Conservation (phyloP, 345 rosid genomes). For the Euphorbia peplus region DNA sequence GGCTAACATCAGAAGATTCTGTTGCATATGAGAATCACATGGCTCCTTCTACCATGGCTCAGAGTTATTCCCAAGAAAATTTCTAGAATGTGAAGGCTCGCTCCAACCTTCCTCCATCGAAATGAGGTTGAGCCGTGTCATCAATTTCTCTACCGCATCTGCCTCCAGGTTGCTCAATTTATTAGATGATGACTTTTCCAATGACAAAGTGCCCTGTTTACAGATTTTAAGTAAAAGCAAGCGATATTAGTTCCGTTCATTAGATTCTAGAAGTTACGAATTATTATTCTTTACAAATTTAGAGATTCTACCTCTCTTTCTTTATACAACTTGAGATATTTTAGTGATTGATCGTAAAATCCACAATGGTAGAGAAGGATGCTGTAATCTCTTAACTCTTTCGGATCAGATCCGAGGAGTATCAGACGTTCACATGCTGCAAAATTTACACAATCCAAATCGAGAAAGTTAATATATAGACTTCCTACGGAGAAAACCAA, state of each 20-base stretch:
- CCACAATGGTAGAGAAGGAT: conserved; percentile 68
- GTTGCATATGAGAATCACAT: background rate
- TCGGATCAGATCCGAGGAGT: conserved; percentile 43
- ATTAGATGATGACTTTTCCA: conserved; percentile 19
- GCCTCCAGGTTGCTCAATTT: conserved; percentile 41
- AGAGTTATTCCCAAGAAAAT: conserved; percentile 48
- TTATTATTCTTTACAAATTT: background rate
- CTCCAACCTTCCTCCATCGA: conserved; percentile 63
- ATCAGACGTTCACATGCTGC: conserved; percentile 72
- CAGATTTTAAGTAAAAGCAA: background rate
- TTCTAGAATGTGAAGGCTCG: conserved; percentile 37
- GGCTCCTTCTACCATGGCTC: conserved; percentile 52
- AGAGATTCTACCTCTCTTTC: conserved; percentile 39
- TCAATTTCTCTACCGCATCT: conserved; percentile 49
- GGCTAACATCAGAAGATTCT: background rate
- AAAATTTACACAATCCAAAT: conserved; percentile 9
- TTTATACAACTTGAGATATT: conserved; percentile 39
- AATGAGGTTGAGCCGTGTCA: conserved; percentile 52
- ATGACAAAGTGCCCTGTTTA: conserved; percentile 28
- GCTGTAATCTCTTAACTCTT: conserved; percentile 63
- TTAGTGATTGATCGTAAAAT: conserved; percentile 46
- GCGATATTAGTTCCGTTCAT: background rate
- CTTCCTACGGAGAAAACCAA: background rate
- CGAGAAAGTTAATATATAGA: background rate
- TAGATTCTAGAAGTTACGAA: background rate